phyloP scores from a whole-genome alignment of 2,329 filamentous ascomycete species.

The Thermothelomyces thermophilus region DNA sequence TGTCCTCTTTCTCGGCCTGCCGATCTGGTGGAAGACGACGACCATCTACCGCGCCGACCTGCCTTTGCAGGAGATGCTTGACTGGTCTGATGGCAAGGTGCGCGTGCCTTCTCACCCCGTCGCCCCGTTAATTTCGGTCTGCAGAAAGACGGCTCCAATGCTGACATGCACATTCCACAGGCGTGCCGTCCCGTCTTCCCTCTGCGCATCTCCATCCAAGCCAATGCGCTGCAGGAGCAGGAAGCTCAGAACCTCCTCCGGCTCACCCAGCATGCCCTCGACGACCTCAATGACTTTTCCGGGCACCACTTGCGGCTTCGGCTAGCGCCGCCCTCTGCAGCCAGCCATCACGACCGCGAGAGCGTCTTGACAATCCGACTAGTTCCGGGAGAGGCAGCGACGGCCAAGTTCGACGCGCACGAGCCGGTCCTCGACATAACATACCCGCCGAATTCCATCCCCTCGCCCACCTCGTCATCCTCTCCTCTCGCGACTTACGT shows the following conservation, averaged over 20 bases:
- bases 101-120: slow-evolving; percentile 19
- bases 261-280: slow-evolving; percentile 77
- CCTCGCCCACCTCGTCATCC: slow-evolving; percentile 61
- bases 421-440: slow-evolving; percentile 67
- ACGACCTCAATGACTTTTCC: slow-evolving; percentile 80
- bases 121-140: not conserved
- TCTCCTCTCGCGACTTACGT: slow-evolving; percentile 70
- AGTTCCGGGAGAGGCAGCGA: slow-evolving; percentile 53
- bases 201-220: slow-evolving; percentile 70
- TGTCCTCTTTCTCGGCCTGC: slow-evolving; percentile 74
- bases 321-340: slow-evolving; percentile 39
- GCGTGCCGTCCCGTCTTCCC: slow-evolving; percentile 85
- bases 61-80: slow-evolving; percentile 77
- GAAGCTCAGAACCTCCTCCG: slow-evolving; percentile 70
- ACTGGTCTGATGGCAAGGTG: slow-evolving; percentile 88
- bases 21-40: slow-evolving; percentile 95
- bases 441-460: slow-evolving; percentile 64
- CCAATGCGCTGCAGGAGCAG: slow-evolving; percentile 55
- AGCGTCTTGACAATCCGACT: slow-evolving; percentile 66
- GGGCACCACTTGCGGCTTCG: slow-evolving; percentile 74
- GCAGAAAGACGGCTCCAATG: too few species aligned
- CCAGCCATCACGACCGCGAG: slow-evolving; percentile 35
- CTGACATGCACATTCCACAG: slow-evolving; percentile 39
- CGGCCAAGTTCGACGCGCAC: slow-evolving; percentile 61
- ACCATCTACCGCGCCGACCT: slow-evolving; percentile 82